Percentiles rank a stretch among this genome's conserved stretches.
phyloP scores from a whole-genome alignment of 1,139 yeast species.

The Candida sojae region DNA sequence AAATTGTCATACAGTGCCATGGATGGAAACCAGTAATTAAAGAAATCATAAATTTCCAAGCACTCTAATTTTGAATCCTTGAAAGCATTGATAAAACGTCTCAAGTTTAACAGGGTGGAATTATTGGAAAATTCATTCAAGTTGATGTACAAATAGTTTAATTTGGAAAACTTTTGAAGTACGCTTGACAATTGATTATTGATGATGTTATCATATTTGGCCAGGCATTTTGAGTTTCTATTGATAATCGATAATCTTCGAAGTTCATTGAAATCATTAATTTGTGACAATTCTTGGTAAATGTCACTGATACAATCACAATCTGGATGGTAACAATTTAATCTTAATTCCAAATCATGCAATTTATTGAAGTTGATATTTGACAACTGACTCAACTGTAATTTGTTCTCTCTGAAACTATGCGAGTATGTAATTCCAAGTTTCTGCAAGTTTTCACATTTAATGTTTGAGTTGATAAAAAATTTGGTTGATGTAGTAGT shows the following conservation, averaged over 20 bases:
- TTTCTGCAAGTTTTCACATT: conserved; percentile 11
- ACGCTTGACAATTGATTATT: conserved; percentile 9
- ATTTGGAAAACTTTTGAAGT: conserved; percentile 10
- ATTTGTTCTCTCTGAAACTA: conserved; percentile 10
- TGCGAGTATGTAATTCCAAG: conserved; percentile 14
- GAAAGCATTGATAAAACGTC: conserved; percentile 4
- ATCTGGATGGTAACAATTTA: conserved; percentile 15
- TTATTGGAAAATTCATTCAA: conserved; percentile 12
- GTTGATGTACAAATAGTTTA: conserved; percentile 10
- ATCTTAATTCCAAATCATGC: conserved; percentile 13
- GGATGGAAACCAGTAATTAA: conserved; percentile 16
- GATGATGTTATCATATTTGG: conserved; percentile 11
- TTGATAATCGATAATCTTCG: conserved; percentile 12
- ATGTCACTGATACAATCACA: conserved; percentile 15
- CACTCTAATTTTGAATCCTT: conserved; percentile 5
- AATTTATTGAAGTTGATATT: conserved; percentile 12
- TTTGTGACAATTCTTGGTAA: conserved; percentile 12
- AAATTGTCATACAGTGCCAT: conserved; percentile 8
- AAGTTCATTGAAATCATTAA: conserved; percentile 11
- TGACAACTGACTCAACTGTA: conserved; percentile 7
- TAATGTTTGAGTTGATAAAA: conserved; percentile 8
- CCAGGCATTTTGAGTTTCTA: conserved; percentile 13
- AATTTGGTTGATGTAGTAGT: conserved; percentile 15
- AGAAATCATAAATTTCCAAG: conserved; percentile 14
- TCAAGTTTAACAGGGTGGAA: conserved; percentile 12